Conservation (phyloP, 768 basidiomycete species). For the Favolaschia claudopus region DNA sequence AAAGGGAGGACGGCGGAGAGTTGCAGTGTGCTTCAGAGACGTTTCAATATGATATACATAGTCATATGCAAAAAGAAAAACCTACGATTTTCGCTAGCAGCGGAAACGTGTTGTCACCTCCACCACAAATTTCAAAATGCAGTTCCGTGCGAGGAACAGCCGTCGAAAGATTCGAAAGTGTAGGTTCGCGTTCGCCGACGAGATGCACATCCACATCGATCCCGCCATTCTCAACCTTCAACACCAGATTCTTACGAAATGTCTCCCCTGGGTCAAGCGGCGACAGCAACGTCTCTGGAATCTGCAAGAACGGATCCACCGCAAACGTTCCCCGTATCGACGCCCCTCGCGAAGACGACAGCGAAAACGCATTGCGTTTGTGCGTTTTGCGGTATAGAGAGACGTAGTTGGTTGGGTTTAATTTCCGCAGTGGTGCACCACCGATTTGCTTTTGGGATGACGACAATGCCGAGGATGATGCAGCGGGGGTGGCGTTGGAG, state of each 20-base stretch:
- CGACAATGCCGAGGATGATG: background rate
- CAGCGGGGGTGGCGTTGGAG: background rate
- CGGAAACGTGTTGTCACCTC: constrained; percentile 35
- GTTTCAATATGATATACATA: background rate
- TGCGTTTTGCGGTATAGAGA: constrained; percentile 40
- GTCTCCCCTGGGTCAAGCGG: constrained; percentile 34
- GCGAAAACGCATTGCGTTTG: constrained; percentile 28
- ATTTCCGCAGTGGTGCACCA: too few species aligned
- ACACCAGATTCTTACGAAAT: constrained; percentile 46
- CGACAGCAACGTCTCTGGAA: constrained; percentile 46
- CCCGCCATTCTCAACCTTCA: constrained; percentile 48
- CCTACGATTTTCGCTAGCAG: constrained; percentile 49
- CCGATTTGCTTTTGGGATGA: too few species aligned
- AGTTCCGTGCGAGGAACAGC: constrained; percentile 36
- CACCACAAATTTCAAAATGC: constrained; percentile 39
- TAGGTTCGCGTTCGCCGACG: constrained; percentile 36
- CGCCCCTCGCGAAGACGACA: constrained; percentile 23
- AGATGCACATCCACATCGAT: constrained; percentile 53
- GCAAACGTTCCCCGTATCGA: constrained; percentile 45
- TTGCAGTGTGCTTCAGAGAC: constrained; percentile 46
- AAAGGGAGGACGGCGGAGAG: constrained; percentile 43
- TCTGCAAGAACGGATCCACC: constrained; percentile 50
- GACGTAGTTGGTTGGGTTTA: constrained; percentile 41
- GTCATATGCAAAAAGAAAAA: background rate
- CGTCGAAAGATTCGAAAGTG: background rate